These are phyloP conservation scores for Candida jianshihensis DNA, from an alignment of 805 yeast species.

Conservation along the genomic window DNA sequence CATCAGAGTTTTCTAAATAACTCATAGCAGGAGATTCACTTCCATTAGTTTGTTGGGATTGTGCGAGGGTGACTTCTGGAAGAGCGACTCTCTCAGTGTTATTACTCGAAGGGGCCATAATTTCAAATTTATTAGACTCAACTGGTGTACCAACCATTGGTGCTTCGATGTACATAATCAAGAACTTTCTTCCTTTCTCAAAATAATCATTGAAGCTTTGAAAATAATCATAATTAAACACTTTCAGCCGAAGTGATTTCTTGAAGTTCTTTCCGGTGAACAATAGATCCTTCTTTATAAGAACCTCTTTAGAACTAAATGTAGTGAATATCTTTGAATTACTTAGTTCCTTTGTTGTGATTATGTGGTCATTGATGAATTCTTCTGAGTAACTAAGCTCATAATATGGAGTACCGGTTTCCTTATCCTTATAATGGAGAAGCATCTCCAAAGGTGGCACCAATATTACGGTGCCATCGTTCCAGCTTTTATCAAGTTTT, in stretches of 20 bases:
- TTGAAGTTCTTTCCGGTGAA: slow-evolving; percentile 56
- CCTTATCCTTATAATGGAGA: slow-evolving; percentile 31
- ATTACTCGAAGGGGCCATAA: slow-evolving; percentile 6
- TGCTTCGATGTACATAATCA: slow-evolving; percentile 50
- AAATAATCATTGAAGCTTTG: slow-evolving; percentile 49
- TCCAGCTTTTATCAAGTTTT: slow-evolving; percentile 26
- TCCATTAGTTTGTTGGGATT: too few relatives aligned
- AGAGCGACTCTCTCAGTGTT: background rate
- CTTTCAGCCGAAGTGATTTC: slow-evolving; percentile 34
- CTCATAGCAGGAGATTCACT: background rate
- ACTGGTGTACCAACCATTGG: slow-evolving; percentile 40
- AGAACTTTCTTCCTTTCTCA: slow-evolving; percentile 47
- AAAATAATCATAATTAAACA: slow-evolving; percentile 41
- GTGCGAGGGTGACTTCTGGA: background rate
- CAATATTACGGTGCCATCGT: slow-evolving; percentile 48
- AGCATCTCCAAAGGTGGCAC: slow-evolving; percentile 54
- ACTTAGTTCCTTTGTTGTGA: slow-evolving; percentile 30
- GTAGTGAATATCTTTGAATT: slow-evolving; percentile 41
- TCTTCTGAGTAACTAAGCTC: slow-evolving; percentile 55
- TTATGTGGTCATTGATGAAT: slow-evolving; percentile 57
- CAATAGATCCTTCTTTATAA: slow-evolving; percentile 47
- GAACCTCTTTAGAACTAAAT: slow-evolving; percentile 46
- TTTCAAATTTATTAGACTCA: slow-evolving; percentile 3
- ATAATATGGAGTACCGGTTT: slow-evolving; percentile 30
- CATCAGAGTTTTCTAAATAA: slow-evolving; percentile 1